These are phyloP conservation scores for Puccinia triticina DNA, from an alignment of 1,284 basidiomycete species.

Conservation along the genomic window DNA sequence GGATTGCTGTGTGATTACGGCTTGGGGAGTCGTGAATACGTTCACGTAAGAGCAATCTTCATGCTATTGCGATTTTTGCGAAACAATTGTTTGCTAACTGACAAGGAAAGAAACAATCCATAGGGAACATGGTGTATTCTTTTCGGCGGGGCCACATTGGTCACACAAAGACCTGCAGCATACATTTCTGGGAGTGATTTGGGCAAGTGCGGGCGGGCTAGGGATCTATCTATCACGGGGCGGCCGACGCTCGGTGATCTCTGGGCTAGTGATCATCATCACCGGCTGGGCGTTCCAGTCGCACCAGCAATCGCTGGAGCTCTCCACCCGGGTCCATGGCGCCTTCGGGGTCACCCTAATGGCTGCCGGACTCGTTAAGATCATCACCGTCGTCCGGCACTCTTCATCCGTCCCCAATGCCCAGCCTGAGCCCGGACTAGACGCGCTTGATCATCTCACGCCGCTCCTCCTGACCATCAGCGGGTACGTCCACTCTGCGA, in stretches of 20 bases:
- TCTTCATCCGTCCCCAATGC: conserved; percentile 66
- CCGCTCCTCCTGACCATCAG: conserved; percentile 8
- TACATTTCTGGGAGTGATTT: conserved; percentile 67
- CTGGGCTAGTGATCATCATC: conserved; percentile 82
- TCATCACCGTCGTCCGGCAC: conserved; percentile 76
- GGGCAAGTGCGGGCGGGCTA: conserved; percentile 88
- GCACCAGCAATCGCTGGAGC: conserved; percentile 74
- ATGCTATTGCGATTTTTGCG: conserved; percentile 11
- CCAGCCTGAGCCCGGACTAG: neutral
- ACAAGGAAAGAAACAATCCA: conserved; percentile 53
- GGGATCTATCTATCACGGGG: conserved; percentile 83
- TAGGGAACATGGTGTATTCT: conserved; percentile 34
- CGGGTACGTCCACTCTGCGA: conserved; percentile 35
- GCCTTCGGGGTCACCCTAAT: conserved; percentile 84
- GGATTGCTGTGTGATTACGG: conserved; percentile 83
- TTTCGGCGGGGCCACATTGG: conserved; percentile 68
- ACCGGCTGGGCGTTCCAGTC: conserved; percentile 95
- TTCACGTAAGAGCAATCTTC: conserved; percentile 71
- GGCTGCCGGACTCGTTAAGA: conserved; percentile 77
- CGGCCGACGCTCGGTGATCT: conserved; percentile 81
- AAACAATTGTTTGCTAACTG: conserved; percentile 54
- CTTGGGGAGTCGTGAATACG: conserved; percentile 74
- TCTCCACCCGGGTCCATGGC: conserved; percentile 70
- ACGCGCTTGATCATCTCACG: neutral
- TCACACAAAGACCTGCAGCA: conserved; percentile 94